Percentiles rank a stretch among this genome's conserved stretches.
These are phyloP conservation scores for Lactarius akahatsu DNA, from an alignment of 768 basidiomycete genomes.

Conservation along the genomic window DNA sequence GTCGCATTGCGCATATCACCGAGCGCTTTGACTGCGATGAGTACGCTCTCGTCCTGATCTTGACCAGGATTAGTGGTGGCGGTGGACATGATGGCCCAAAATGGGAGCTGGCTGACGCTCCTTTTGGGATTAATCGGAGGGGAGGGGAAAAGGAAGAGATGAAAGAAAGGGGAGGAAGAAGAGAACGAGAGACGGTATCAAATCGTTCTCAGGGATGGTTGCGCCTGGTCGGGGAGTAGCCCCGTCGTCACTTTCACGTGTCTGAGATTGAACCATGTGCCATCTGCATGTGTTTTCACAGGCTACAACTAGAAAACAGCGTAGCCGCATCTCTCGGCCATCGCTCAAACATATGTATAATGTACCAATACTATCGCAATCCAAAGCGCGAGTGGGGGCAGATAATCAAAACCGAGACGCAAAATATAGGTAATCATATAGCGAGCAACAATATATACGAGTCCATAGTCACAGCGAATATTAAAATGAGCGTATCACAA, in stretches of 20 bases:
- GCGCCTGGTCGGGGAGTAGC: neutral
- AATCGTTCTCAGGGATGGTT: neutral
- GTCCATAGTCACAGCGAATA: constrained; percentile 26
- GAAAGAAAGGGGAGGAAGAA: neutral
- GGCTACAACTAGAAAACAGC: neutral
- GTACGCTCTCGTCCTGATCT: constrained; percentile 70
- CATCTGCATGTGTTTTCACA: constrained; percentile 6
- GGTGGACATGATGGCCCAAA: constrained; percentile 13
- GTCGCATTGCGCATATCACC: constrained; percentile 63
- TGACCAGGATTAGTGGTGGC: constrained; percentile 29
- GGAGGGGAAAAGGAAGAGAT: neutral
- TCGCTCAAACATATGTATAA: constrained; percentile 30
- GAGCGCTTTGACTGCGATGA: constrained; percentile 74
- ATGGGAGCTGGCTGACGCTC: constrained; percentile 4
- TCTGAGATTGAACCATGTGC: neutral
- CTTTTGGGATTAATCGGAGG: neutral
- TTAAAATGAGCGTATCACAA: constrained; percentile 23
- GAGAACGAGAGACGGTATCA: neutral
- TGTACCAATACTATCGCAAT: constrained; percentile 24
- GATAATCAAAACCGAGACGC: constrained; percentile 18
- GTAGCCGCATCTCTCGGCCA: constrained; percentile 18
- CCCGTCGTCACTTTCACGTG: constrained; percentile 24
- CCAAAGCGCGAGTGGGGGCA: neutral
- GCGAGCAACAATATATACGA: constrained; percentile 27
- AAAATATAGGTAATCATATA: constrained; percentile 21